phyloP scores from a whole-genome alignment of 495 filamentous ascomycete species.

The Paragyromitra xinjiangensis region DNA sequence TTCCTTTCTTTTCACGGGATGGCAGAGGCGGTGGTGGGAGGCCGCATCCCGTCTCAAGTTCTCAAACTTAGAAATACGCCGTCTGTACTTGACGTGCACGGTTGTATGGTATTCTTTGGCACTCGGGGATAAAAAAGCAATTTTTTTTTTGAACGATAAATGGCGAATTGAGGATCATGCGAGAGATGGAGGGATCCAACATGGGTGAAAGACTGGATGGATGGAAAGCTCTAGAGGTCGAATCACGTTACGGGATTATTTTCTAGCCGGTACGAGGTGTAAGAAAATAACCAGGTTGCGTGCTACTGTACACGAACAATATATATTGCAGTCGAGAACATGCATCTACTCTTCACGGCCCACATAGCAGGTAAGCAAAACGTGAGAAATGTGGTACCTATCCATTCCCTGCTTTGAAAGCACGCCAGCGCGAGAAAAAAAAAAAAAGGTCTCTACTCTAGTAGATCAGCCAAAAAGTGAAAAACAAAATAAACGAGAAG shows the following conservation, averaged over 20 bases:
- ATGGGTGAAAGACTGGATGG: slow-evolving; percentile 8
- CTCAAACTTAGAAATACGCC: slow-evolving; percentile 6
- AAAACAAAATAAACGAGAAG: slow-evolving; percentile 44
- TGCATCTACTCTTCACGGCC: slow-evolving; percentile 27
- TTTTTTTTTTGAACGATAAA: slow-evolving; percentile 5
- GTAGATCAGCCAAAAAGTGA: slow-evolving; percentile 45
- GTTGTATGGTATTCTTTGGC: neutral
- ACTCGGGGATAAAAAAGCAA: slow-evolving; percentile 18
- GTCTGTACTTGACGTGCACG: slow-evolving; percentile 19
- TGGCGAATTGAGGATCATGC: slow-evolving; percentile 38
- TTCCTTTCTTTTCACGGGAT: slow-evolving; percentile 15
- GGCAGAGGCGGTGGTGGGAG: slow-evolving; percentile 11
- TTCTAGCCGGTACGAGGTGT: slow-evolving; percentile 7
- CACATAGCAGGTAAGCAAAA: slow-evolving; percentile 14
- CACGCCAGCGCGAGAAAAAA: slow-evolving; percentile 25
- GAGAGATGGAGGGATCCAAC: slow-evolving; percentile 19
- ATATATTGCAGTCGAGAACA: slow-evolving; percentile 26
- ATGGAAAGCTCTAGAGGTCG: slow-evolving; percentile 43
- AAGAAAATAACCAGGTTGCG: slow-evolving; percentile 23
- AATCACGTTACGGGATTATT: slow-evolving; percentile 24
- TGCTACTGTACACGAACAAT: slow-evolving; percentile 23
- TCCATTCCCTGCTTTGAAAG: slow-evolving; percentile 41
- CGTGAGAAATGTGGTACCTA: slow-evolving; percentile 50
- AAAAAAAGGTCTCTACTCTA: slow-evolving; percentile 22
- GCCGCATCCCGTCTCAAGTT: slow-evolving; percentile 3